Percentiles rank a stretch among this genome's conserved stretches.
Conservation (phyloP, 179 eudicot species). For the Vitellaria paradoxa region DNA sequence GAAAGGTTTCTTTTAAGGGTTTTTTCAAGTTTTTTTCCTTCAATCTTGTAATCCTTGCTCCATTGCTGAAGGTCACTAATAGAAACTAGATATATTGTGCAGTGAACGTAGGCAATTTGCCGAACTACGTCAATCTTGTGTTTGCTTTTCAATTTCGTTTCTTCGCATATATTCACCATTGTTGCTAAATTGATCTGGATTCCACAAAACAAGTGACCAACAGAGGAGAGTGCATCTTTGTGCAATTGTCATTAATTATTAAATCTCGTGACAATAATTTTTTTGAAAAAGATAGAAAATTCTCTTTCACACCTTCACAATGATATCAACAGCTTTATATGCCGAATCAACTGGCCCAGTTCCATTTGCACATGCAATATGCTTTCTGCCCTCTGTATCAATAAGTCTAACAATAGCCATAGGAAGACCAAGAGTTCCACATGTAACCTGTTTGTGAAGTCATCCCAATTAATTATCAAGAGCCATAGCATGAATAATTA, state of each 20-base stretch:
- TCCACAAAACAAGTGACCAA: neutral
- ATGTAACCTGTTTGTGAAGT: slow-evolving; percentile 54
- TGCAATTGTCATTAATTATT: neutral
- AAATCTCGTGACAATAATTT: neutral
- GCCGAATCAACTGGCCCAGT: slow-evolving; percentile 98
- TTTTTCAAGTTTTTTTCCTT: too few relatives aligned
- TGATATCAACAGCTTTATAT: slow-evolving; percentile 83
- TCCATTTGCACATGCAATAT: slow-evolving; percentile 80
- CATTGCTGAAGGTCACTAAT: too few relatives aligned
- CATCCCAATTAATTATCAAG: neutral
- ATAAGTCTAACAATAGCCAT: slow-evolving; percentile 85
- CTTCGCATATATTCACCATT: too few relatives aligned
- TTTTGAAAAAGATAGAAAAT: neutral
- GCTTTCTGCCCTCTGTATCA: slow-evolving; percentile 67
- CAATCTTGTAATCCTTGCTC: too few relatives aligned
- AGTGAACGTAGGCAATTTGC: too few relatives aligned
- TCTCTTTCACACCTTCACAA: slow-evolving; percentile 61
- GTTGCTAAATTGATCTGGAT: neutral
- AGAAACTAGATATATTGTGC: too few relatives aligned
- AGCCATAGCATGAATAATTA: neutral
- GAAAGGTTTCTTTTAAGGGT: too few relatives aligned
- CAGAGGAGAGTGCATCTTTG: neutral
- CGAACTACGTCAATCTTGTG: too few relatives aligned
- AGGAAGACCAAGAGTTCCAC: slow-evolving; percentile 97
- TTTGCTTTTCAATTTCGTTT: too few relatives aligned